A percentile compares a stretch with the other conserved stretches of the same genome.
These are phyloP conservation scores for Auriscalpium orientale DNA, from an alignment of 768 basidiomycete genomes.

Conservation along the genomic window DNA sequence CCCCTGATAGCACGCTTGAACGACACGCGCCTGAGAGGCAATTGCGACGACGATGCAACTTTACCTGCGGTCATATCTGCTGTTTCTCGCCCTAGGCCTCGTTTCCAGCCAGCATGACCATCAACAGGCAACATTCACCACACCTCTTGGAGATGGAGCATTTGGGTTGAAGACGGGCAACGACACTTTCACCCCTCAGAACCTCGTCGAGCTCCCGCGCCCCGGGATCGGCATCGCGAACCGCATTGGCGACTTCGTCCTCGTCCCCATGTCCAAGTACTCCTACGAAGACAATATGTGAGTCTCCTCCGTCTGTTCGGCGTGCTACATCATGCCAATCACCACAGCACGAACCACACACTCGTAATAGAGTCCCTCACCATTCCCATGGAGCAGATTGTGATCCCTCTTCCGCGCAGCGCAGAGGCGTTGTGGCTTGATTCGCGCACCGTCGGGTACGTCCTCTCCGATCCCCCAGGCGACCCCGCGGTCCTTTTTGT, in stretches of 20 bases:
- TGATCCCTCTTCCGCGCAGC: slow-evolving; percentile 56
- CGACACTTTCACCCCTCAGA: slow-evolving; percentile 61
- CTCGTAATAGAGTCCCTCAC: slow-evolving; percentile 56
- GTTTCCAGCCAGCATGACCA: no score
- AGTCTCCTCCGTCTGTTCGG: slow-evolving; percentile 18
- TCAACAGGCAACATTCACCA: no score
- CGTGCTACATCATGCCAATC: not conserved
- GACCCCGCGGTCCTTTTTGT: slow-evolving; percentile 54
- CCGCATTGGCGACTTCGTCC: slow-evolving; percentile 54
- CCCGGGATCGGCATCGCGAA: slow-evolving; percentile 65
- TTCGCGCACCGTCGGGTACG: slow-evolving; percentile 57
- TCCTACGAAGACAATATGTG: slow-evolving; percentile 70
- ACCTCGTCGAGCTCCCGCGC: slow-evolving; percentile 62
- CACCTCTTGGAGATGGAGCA: slow-evolving; percentile 13
- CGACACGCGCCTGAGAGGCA: no score
- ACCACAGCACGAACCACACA: slow-evolving; percentile 58
- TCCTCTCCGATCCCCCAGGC: slow-evolving; percentile 44
- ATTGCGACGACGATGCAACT: no score
- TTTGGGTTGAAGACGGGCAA: slow-evolving; percentile 54
- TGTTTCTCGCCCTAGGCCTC: no score
- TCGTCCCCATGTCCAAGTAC: slow-evolving; percentile 61
- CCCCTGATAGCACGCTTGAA: no score
- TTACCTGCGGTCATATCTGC: no score
- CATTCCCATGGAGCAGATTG: slow-evolving; percentile 39
- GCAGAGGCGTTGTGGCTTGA: slow-evolving; percentile 80